Base-by-base conservation (phyloP, 176 grass and related monocot species). In the Avena insularis region DNA sequence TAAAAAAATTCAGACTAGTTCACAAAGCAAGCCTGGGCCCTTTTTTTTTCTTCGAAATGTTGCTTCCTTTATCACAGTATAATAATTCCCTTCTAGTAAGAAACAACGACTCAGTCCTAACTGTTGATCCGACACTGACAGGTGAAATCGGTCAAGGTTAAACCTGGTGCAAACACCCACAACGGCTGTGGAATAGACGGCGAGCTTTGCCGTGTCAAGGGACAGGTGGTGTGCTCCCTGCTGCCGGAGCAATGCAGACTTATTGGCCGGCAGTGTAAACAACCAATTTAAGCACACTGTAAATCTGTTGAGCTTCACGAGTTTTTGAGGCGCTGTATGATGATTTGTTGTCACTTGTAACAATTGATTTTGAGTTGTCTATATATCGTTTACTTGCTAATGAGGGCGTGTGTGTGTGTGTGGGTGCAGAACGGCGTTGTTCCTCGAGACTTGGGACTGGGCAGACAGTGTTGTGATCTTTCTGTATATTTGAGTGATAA, bases 121-220 rank as follows among this genome's bases (percentile, higher is more conserved):
- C 79, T 33, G 45, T 0, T 65, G 43, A 3, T 60, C 19, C 38
- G 6, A 56, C 67, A 82, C 82, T 89, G 73, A 74, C 75, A 99
- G 97, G 97, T 99, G 64, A 97, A 94, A 65, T 94, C 91, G 23
- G 92, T 99, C 11, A 99, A 97, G 83, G 77, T 99, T 74, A 99
- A 86, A 86, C 87, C 94, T 75, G 97, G 94, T 40, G 78, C 92
- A 94, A 93, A 87, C 61, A 94, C 97, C 13, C 87, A 94, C 77
- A 85, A 83, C 47, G 94, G 97, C 19, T 94, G 97, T 75, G 97
- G 97, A 29, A 99, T 99, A 81, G 97, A 99, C 2, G 97, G 97
- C 0, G 97, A 99, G 81, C 89, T 99, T 77, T 93, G 92, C 82
- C 79, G 62, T 33, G 78, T 93, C 20, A 93, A 97, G 80, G 97